Conservation (phyloP, 2,329 filamentous ascomycete genomes). For the Fusarium heterosporum region DNA sequence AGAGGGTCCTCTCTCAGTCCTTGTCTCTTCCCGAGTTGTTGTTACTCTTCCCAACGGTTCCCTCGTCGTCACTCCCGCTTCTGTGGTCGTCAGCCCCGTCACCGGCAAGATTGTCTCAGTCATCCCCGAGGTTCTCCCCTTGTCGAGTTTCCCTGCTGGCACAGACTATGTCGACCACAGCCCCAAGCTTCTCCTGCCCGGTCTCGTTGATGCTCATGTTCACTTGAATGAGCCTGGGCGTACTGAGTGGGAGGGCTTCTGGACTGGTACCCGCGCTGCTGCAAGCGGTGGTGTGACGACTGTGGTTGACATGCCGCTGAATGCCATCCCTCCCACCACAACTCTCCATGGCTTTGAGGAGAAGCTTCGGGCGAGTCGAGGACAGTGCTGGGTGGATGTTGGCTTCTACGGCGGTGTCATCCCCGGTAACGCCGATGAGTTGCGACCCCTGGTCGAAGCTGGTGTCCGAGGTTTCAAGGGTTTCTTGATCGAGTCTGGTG, state of each 20-base stretch:
- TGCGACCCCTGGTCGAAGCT: slow-evolving; percentile 82
- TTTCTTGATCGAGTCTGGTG: slow-evolving; percentile 95
- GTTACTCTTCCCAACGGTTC: slow-evolving; percentile 75
- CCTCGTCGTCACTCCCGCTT: slow-evolving; percentile 79
- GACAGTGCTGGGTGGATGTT: slow-evolving; percentile 98
- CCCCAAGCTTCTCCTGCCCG: slow-evolving; percentile 85
- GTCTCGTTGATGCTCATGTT: slow-evolving; percentile 95
- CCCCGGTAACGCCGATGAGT: slow-evolving; percentile 84
- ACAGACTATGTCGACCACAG: slow-evolving; percentile 86
- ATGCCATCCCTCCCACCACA: slow-evolving; percentile 95
- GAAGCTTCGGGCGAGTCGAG: slow-evolving; percentile 85
- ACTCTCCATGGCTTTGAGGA: slow-evolving; percentile 84
- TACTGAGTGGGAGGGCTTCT: slow-evolving; percentile 99
- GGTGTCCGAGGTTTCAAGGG: slow-evolving; percentile 97
- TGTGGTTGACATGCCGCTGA: slow-evolving; percentile 96
- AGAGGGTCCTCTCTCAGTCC: slow-evolving; percentile 70
- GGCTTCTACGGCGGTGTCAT: slow-evolving; percentile 97
- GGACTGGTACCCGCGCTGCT: slow-evolving; percentile 91
- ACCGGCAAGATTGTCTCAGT: slow-evolving; percentile 89
- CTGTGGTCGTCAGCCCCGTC: slow-evolving; percentile 78
- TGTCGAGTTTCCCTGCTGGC: slow-evolving; percentile 77
- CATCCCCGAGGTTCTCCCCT: slow-evolving; percentile 78
- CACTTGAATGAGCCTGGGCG: slow-evolving; percentile 97
- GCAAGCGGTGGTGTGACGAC: slow-evolving; percentile 97
- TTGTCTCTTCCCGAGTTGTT: slow-evolving; percentile 86